Evolutionary conservation across 2,329 filamentous ascomycete genomes (phyloP), one percentile per base, ranked within the genome.

Genomic region (Knufia fluminis): DNA sequence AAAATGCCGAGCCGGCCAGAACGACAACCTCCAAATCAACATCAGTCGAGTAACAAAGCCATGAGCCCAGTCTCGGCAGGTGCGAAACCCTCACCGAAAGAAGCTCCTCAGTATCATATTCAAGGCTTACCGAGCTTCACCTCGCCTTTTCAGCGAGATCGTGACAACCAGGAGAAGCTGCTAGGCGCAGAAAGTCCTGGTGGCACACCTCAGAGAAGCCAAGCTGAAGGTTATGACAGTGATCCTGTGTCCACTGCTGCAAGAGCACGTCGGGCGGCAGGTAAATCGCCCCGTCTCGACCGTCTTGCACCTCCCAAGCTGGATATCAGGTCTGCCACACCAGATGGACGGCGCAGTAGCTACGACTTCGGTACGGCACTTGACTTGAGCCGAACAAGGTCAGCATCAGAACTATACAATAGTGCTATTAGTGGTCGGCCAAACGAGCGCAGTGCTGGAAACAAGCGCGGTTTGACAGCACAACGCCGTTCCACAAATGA

Each of bases 51-150:
- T 43, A 14, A 8, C 7, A 36, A 45, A 17, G 20, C n/a, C 7
- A n/a, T 17, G 2, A 35, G 19, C 4, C 33, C 44, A 9, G 9
- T 9, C 16, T 46, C 44, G 2, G 12, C 16, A 23, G 44, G 36
- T 16, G 44, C 42, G 3, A 54, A 50, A 14, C 28, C 52, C 10
- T 32, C 32, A 4, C 36, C 51, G 1, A 42, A 33, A 31, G 57
- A 53, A 14, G 45, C 45, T 24, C 55, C 57, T 24, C 71, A 66
- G 52, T 70, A 66, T 58, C 66, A 68, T 52, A 67, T 65, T 28
- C 65, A 64, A 36, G 71, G 70, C 52, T 63, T 79, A 23, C 75
- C 77, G 10, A 68, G 64, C 10, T 78, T 80, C 59, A 73, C 67
- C 16, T 75, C 74, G 1, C 68, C 72, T 1, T 64, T 68, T 43